Evolutionary conservation across 78 protist genomes (phyloP), one percentile per base, ranked within the genome.

Genomic region (Dictyostelium citrinum): DNA sequence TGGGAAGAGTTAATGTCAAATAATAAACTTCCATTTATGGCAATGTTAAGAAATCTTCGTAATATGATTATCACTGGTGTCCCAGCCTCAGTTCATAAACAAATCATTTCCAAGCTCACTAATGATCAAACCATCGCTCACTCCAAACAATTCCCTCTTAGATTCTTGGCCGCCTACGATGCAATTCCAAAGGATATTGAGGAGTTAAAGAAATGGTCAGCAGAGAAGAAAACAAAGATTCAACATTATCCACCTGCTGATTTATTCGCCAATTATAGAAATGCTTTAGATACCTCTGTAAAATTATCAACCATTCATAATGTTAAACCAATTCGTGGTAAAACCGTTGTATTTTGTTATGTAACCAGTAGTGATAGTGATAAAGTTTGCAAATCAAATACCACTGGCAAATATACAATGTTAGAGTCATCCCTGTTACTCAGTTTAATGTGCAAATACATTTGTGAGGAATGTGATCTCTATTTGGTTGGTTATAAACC

Each of bases 11-110:
- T 97, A 35, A 79, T 96, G 72, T 88, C 90, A 58, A 27, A 39
- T 27, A 33, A 81, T 46, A 94, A 95, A 79, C 88, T 97, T 27
- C 98, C 98, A 22, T 97, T 95, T 83, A 97, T 95, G 97, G 98
- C 98, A 39, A 96, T 97, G 98, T 85, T 97, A 20, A 95, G 98
- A 76, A 97, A 97, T 70, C 77, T 97, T 17, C 83, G 98, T 68
- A 97, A 96, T 95, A 55, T 97, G 91, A 86, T 97, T 72, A 35
- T 76, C 10, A 61, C 95, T 22, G 96, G 96, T 70, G 20, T 91
- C 27, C 31, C 67, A 20, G 41, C 81, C 0, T 17, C 43, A 1
- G 24, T 82, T 7, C 97, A 95, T 60, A 29, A 91, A 22, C 16
- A 35, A 70, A 88, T 95, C 45, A 33, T 81, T 17, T 45, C 71